phyloP scores from a whole-genome alignment of 2,329 filamentous ascomycete genomes.

The Rhinocladiella mackenziei region DNA sequence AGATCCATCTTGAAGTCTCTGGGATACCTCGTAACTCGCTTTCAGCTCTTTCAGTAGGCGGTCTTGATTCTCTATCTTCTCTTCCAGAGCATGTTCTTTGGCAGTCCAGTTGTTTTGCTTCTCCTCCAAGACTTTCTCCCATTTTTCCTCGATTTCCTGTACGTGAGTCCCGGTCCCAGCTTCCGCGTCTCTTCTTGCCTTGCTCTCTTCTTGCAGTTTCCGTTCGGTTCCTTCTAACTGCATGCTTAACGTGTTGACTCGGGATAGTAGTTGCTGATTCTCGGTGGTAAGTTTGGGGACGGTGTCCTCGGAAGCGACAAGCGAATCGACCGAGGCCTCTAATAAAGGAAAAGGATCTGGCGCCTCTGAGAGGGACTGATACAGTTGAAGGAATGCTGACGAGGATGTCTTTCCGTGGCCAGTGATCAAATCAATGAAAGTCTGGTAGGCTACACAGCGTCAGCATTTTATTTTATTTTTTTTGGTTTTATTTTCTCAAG shows the following conservation, averaged over 20 bases:
- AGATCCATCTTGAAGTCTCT: constrained; percentile 70
- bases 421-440: constrained; percentile 92
- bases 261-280: constrained; percentile 80
- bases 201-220: constrained; percentile 72
- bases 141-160: constrained; percentile 85
- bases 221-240: constrained; percentile 81
- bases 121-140: constrained; percentile 84
- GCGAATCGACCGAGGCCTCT: constrained; percentile 91
- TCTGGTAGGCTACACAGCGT: constrained; percentile 71
- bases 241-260: constrained; percentile 66
- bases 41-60: constrained; percentile 89
- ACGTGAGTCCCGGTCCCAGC: constrained; percentile 72
- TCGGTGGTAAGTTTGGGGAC: constrained; percentile 84
- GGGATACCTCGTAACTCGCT: constrained; percentile 93
- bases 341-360: constrained; percentile 95
- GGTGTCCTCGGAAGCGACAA: constrained; percentile 87
- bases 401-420: constrained; percentile 95
- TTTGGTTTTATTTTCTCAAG: too few species aligned
- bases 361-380: constrained; percentile 88
- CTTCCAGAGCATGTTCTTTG: constrained; percentile 84
- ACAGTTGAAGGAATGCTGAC: constrained; percentile 86
- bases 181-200: constrained; percentile 69
- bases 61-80: constrained; percentile 93
- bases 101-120: constrained; percentile 95
- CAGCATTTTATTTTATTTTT: too few species aligned